These are phyloP conservation scores for Keithomyces neogunnii DNA, from an alignment of 2,329 filamentous ascomycete species.

Conservation along the genomic window DNA sequence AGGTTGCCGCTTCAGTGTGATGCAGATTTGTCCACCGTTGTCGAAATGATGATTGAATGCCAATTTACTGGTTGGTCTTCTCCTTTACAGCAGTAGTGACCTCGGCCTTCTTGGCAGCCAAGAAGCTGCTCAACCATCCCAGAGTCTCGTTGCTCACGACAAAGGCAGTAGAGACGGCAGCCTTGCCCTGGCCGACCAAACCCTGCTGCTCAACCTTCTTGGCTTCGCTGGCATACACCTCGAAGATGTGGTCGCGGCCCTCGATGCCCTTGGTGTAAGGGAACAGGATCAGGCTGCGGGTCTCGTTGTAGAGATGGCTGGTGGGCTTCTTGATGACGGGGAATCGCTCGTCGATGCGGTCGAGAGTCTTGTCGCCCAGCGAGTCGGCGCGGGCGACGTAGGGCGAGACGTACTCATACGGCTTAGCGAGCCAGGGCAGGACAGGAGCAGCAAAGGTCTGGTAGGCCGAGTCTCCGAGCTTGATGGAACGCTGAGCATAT, in stretches of 20 bases:
- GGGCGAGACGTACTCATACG: constrained; percentile 74
- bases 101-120: constrained; percentile 59
- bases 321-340: constrained; percentile 71
- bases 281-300: constrained; percentile 52
- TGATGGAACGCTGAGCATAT: constrained; percentile 74
- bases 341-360: constrained; percentile 60
- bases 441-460: constrained; percentile 68
- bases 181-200: constrained; percentile 60
- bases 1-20: not conserved
- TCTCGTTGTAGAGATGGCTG: constrained; percentile 56
- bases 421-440: constrained; percentile 60
- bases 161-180: constrained; percentile 57
- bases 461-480: constrained; percentile 68
- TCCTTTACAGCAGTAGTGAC: constrained; percentile 47
- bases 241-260: constrained; percentile 52
- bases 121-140: constrained; percentile 48
- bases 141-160: constrained; percentile 59
- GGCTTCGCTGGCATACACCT: constrained; percentile 48
- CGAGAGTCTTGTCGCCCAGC: constrained; percentile 64
- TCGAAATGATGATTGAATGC: not conserved
- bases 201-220: constrained; percentile 58
- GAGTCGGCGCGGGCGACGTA: constrained; percentile 78
- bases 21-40: not conserved
- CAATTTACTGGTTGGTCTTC: constrained; percentile 34
- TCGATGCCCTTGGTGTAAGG: constrained; percentile 55